These are phyloP conservation scores for Taphrina deformans DNA, from an alignment of 1,139 yeast genomes.

Conservation along the genomic window DNA sequence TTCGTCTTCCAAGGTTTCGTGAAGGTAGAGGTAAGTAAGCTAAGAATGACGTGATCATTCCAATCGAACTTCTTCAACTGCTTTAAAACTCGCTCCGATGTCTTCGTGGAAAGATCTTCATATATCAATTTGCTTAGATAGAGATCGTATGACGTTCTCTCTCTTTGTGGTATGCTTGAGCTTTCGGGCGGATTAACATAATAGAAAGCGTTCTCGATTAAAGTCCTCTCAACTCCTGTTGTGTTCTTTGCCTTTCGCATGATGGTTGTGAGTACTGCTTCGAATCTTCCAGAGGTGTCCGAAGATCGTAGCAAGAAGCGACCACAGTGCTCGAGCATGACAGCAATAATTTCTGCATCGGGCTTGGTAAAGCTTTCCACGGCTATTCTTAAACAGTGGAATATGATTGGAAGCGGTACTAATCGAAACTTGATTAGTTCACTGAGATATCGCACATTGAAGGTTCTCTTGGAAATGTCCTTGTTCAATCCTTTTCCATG, in stretches of 20 bases:
- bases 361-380: constrained; percentile 59
- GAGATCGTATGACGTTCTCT: constrained; percentile 43
- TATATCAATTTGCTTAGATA: constrained; percentile 46
- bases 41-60: constrained; percentile 49
- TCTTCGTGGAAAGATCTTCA: constrained; percentile 53
- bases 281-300: constrained; percentile 61
- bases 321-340: constrained; percentile 75
- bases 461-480: constrained; percentile 46
- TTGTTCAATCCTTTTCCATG: constrained; percentile 52
- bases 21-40: constrained; percentile 56
- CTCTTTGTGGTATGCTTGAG: constrained; percentile 41
- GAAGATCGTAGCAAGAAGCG: constrained; percentile 62
- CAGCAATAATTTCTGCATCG: constrained; percentile 64
- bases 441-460: constrained; percentile 61
- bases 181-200: constrained; percentile 61
- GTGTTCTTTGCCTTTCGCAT: constrained; percentile 55
- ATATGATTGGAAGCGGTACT: constrained; percentile 68
- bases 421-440: constrained; percentile 77
- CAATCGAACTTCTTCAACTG: constrained; percentile 55
- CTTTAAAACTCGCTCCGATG: constrained; percentile 47
- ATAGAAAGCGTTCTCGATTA: constrained; percentile 61
- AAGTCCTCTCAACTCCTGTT: constrained; percentile 57
- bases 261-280: constrained; percentile 61
- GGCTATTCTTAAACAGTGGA: constrained; percentile 54
- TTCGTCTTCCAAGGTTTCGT: constrained; percentile 62